Base-by-base conservation (phyloP, 2,329 filamentous ascomycete species). In the Tolypocladium endophyticum region DNA sequence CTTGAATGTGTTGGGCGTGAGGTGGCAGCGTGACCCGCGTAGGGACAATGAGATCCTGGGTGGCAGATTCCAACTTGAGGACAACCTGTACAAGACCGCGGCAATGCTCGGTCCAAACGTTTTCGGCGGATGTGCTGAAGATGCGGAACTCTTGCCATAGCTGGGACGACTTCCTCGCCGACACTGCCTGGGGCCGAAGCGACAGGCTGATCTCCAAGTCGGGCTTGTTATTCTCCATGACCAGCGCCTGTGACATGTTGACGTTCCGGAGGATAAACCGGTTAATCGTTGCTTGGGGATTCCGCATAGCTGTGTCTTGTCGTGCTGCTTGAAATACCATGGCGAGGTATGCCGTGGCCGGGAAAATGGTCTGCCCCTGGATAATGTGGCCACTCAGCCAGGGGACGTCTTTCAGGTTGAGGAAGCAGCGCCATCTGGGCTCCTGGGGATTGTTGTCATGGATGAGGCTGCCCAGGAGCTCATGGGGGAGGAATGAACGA, bases 301-400 rank as follows among this genome's bases (percentile, higher is more conserved):
- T 60, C 35, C 62, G 57, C 1, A 64, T 57, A 7, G 72, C 73
- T 59, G 39, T 43, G 20, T 43, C 39, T 43, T 43, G 39, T 43
- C 39, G 39, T n/a, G 39, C 39, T 20, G 39, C 39, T 43, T 75
- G 69, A 1, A 64, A 63, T 11, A 66, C 71, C 67, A 72, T 71
- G n/a, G 65, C 57, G 2, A 76, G 36, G 61, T 73, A 77, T 0
- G 66, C 72, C 6, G 75, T 70, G 20, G 59, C 69, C 0, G 77
- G 76, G 57, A 75, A 76, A 1, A 78, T 65, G 43, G 71, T 66
- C 6, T 71, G 0, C 63, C 64, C 23, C 68, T 64, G 71, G 58
- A 66, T 50, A 18, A 61, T 50, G 56, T 79, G 74, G 57, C 76
- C 70, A 4, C 58, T 53, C 1, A 79, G 60, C 77, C 76, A 79